phyloP scores from a whole-genome alignment of 1,284 basidiomycete genomes.

The Austroboletus novae-zelandiae region DNA sequence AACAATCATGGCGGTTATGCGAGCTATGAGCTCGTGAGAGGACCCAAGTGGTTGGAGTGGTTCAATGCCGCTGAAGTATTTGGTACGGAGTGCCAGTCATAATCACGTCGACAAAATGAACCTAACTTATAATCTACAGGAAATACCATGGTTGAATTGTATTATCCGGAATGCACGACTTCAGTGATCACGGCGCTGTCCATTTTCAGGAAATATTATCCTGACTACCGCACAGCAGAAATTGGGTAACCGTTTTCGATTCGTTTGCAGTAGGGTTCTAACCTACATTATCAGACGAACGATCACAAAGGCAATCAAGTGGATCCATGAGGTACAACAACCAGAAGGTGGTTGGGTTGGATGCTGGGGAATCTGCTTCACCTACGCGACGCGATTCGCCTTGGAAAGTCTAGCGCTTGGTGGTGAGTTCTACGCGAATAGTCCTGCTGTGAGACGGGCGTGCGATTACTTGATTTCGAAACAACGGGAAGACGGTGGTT shows the following conservation, averaged over 20 bases:
- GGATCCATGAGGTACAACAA: slow-evolving; percentile 79
- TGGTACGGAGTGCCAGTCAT: slow-evolving; percentile 44
- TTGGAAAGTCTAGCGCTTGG: slow-evolving; percentile 88
- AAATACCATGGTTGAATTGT: slow-evolving; percentile 92
- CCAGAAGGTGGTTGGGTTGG: slow-evolving; percentile 95
- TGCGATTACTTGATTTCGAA: slow-evolving; percentile 86
- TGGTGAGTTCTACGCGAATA: slow-evolving; percentile 88
- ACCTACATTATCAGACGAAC: slow-evolving; percentile 42
- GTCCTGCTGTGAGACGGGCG: slow-evolving; percentile 65
- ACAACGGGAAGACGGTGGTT: slow-evolving; percentile 92
- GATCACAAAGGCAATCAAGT: slow-evolving; percentile 71
- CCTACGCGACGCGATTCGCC: slow-evolving; percentile 96
- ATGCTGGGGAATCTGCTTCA: slow-evolving; percentile 96
- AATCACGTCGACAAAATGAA: slow-evolving; percentile 3
- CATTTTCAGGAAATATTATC: slow-evolving; percentile 81
- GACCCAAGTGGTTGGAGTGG: slow-evolving; percentile 75
- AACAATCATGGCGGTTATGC: slow-evolving; percentile 91
- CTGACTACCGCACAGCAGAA: slow-evolving; percentile 76
- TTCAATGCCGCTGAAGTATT: slow-evolving; percentile 95
- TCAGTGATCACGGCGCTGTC: slow-evolving; percentile 86
- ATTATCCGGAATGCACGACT: slow-evolving; percentile 95
- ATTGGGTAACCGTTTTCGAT: slow-evolving; percentile 61
- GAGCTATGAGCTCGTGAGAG: slow-evolving; percentile 90
- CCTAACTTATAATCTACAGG: slow-evolving; percentile 41
- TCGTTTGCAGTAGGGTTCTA: neutral